Evolutionary conservation across 1,139 yeast species (phyloP).

Genomic region (Yamadazyma dendronema): DNA sequence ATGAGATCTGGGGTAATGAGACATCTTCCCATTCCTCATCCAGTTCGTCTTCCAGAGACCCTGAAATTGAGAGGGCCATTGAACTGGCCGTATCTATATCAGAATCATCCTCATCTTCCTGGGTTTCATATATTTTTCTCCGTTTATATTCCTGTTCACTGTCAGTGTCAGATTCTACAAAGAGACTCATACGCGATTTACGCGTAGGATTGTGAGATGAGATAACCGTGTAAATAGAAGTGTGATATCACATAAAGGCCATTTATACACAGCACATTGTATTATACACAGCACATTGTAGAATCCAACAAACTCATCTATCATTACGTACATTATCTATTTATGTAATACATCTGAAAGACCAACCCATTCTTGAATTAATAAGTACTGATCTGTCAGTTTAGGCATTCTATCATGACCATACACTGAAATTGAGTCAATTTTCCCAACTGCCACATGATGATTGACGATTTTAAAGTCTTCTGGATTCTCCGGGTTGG

Average conservation of each 20-base stretch:
- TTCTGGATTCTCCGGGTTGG: constrained; percentile 19
- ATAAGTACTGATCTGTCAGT: constrained; percentile 31
- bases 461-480: constrained; percentile 25
- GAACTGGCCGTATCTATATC: background rate
- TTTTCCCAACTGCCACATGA: constrained; percentile 31
- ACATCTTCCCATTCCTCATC: constrained; percentile 12
- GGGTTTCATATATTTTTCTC: constrained; percentile 1
- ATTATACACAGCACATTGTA: no score
- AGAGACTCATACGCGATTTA: constrained; percentile 8
- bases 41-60: background rate
- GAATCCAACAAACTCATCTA: no score
- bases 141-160: constrained; percentile 6
- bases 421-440: constrained; percentile 29
- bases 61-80: no score
- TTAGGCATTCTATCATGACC: constrained; percentile 40
- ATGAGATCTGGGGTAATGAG: constrained; percentile 1
- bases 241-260: no score
- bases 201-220: background rate
- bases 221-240: no score
- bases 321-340: no score
- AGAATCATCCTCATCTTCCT: constrained; percentile 1
- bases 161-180: constrained; percentile 9
- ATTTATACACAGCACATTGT: no score
- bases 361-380: constrained; percentile 35
- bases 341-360: constrained; percentile 35